Conservation (phyloP, 495 filamentous ascomycete species). For the Thermothielavioides terrestris region DNA sequence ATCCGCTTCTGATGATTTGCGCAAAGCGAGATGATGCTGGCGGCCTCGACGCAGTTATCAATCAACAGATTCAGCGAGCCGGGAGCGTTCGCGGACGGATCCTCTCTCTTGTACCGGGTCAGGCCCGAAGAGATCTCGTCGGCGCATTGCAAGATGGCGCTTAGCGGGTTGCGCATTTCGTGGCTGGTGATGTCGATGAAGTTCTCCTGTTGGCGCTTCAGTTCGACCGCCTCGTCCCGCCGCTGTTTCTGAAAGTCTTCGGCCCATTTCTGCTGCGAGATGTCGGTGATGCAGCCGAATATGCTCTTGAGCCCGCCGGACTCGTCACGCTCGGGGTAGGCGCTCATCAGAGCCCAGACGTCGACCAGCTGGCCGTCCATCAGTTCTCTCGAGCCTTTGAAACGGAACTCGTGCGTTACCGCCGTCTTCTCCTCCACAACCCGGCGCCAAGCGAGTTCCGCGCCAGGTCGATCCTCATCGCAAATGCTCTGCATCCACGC, state of each 20-base stretch:
- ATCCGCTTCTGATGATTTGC: constrained; percentile 71
- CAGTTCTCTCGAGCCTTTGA: constrained; percentile 53
- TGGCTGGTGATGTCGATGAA: constrained; percentile 88
- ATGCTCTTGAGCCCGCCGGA: constrained; percentile 55
- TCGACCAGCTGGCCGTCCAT: constrained; percentile 49
- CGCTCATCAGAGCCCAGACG: constrained; percentile 63
- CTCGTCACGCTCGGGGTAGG: constrained; percentile 54
- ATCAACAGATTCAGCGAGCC: constrained; percentile 25
- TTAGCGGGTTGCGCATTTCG: constrained; percentile 79
- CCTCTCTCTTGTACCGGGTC: constrained; percentile 28
- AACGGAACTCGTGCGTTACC: constrained; percentile 58
- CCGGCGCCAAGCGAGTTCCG: constrained; percentile 48
- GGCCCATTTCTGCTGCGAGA: constrained; percentile 52
- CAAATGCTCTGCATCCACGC: constrained; percentile 60
- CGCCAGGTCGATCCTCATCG: constrained; percentile 48
- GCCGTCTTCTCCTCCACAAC: constrained; percentile 47
- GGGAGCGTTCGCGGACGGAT: constrained; percentile 7
- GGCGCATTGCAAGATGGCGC: constrained; percentile 71
- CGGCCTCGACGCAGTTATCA: constrained; percentile 59
- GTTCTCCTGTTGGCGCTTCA: constrained; percentile 65
- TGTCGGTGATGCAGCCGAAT: constrained; percentile 55
- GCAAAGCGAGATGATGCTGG: constrained; percentile 76
- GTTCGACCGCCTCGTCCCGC: constrained; percentile 53
- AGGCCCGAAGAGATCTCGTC: constrained; percentile 62
- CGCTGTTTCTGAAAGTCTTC: constrained; percentile 55